Evolutionary conservation across 495 filamentous ascomycete species (phyloP), one percentile per base, ranked within the genome.

Genomic region (Cryomyces minteri): DNA sequence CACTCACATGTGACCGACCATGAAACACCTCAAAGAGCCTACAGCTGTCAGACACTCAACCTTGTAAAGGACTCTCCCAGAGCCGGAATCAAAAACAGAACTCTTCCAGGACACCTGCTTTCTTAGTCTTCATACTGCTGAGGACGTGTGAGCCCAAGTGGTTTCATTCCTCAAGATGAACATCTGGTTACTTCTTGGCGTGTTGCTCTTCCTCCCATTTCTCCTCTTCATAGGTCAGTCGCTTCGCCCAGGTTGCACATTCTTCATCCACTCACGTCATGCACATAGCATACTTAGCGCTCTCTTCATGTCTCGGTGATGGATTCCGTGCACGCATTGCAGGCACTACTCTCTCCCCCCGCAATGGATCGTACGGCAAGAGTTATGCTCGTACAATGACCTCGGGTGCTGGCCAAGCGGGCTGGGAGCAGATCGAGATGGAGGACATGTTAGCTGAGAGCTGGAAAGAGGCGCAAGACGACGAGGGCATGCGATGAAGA

Each of bases 251-350:
- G n/a, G 6, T 12, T 12, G 8, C 10, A 4, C 12, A 33, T 6
- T 14, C 5, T n/a, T 0, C 33, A 7, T 11, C 6, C 6, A 14
- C 28, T 41, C 6, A 40, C 45, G 9, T 47, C 40, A 56, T 36
- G 41, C 34, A 5, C 36, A 39, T 50, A 73, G 70, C 57, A 52
- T 79, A 67, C 62, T 62, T 80, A 25, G 69, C 64, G 43, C 54
- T 75, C 39, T 77, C 74, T 18, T 75, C 73, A 18, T 80, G 73
- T 51, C 55, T 79, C 18, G 72, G 73, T 32, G 70, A 70, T 57
- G 60, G 65, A 10, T 63, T 76, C 50, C 68, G 71, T 40, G 57
- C 60, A 28, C 62, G 63, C 34, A 45, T 66, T 33, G 62, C 65
- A 18, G 62, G 61, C 40, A 50, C 55, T n/a, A 55, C 59, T 6